Conservation (phyloP, 2,329 filamentous ascomycete species). For the Neofusicoccum umdonicola region DNA sequence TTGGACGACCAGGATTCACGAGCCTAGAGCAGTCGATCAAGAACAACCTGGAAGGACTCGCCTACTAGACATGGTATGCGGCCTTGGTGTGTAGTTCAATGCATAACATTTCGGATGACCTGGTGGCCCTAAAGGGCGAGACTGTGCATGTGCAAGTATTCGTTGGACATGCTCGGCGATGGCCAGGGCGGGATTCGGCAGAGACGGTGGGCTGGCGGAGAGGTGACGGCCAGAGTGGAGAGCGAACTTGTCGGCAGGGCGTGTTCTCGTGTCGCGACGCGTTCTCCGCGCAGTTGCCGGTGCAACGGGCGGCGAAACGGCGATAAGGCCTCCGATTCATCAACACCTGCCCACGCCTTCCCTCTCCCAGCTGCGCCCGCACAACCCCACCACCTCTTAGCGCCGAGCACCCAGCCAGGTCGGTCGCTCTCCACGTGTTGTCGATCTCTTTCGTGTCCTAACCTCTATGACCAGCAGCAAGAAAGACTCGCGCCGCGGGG, state of each 20-base stretch:
- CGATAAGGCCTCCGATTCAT: background rate
- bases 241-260: background rate
- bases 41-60: constrained; percentile 5
- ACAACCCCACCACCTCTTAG: background rate
- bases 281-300: constrained; percentile 4
- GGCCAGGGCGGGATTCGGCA: too few relatives aligned
- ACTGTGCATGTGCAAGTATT: too few relatives aligned
- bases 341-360: background rate
- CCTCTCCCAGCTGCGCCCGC: background rate
- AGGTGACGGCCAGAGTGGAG: background rate
- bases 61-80: background rate
- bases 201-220: background rate
- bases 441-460: background rate
- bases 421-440: background rate
- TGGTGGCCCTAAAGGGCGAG: background rate
- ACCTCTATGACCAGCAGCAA: constrained; percentile 7
- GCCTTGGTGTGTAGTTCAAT: background rate
- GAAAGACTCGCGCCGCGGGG: constrained; percentile 25
- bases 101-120: background rate
- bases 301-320: background rate
- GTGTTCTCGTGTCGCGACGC: background rate
- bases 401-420: constrained; percentile 9
- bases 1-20: constrained; percentile 15
- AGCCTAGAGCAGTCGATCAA: constrained; percentile 6
- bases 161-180: too few relatives aligned